Evolutionary conservation across 345 rosid species (phyloP), one percentile per base, ranked within the genome.

Genomic region (Salix brachista): DNA sequence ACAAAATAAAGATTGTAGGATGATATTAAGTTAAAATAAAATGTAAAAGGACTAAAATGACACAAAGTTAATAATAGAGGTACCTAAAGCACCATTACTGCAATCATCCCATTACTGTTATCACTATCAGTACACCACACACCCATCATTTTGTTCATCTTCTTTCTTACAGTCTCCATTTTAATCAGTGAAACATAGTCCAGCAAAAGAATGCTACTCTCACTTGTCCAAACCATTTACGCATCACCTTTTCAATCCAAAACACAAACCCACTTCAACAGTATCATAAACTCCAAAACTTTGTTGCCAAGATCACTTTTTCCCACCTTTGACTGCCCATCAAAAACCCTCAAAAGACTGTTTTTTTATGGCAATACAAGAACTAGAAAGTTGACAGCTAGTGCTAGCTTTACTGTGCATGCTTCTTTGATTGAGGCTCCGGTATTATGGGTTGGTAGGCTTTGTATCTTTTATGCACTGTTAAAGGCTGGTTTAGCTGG

Each of bases 401-500:
- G 18, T 46, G 17, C 41, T n/a, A 42, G 25, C 58, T 16, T 30
- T 60, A 69, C 71, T 13, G 42, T 86, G 18, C 86, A 74, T 70
- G 94, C 96, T 65, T 91, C 97, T 13, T 46, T 95, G 88, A 82
- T 90, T 34, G 96, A 92, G 68, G 78, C 84, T 64, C 97, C 97
- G 14, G 78, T 92, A 48, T 66, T 92, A 60, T 95, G 99, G 99
- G 97, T 89, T 61, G 92, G 93, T 66, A 86, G 99, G 84, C 79
- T 91, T 62, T 95, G 89, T 75, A 80, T 90, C 83, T 95, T 85
- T 78, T 95, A 95, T 74, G 97, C 92, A 1, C 94, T 95, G 23
- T 78, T 93, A 77, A 92, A 88, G 85, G 69, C 89, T 80, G 97
- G 99, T 34, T 81, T 89, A 48, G 99, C 94, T 82, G 99, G 97